Evolutionary conservation across 148 eudicot genomes (phyloP).

Genomic region (Camellia granthamiana): DNA sequence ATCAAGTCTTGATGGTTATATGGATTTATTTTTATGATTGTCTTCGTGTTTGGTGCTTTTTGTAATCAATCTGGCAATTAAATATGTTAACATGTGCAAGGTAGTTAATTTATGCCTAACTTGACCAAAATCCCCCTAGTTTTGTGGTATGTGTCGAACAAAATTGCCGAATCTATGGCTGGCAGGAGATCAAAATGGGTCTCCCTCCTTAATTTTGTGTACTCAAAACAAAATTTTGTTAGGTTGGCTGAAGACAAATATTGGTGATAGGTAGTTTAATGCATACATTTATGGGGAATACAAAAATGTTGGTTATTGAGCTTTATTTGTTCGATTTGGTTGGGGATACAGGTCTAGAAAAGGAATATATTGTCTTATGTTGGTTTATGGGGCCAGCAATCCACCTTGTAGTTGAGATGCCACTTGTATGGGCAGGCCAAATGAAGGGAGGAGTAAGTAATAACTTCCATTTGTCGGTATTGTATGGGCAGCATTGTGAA

Average conservation of each 20-base stretch:
- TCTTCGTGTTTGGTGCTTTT: background rate
- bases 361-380: background rate
- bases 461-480: no score
- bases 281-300: background rate
- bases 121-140: background rate
- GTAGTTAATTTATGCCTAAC: background rate
- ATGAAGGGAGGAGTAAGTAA: no score
- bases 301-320: background rate
- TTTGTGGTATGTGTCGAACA: background rate
- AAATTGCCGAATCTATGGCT: background rate
- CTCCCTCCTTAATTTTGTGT: background rate
- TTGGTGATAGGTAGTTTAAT: no score
- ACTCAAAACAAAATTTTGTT: background rate
- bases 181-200: background rate
- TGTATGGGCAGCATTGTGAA: no score
- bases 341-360: background rate
- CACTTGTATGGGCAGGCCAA: no score
- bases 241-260: background rate
- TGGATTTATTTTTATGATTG: background rate
- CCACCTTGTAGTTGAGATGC: no score
- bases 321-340: background rate
- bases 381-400: no score
- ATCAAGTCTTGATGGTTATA: background rate
- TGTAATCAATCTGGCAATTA: background rate
- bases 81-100: background rate